phyloP scores from a whole-genome alignment of 179 eudicot species.

The Patellifolia procumbens region DNA sequence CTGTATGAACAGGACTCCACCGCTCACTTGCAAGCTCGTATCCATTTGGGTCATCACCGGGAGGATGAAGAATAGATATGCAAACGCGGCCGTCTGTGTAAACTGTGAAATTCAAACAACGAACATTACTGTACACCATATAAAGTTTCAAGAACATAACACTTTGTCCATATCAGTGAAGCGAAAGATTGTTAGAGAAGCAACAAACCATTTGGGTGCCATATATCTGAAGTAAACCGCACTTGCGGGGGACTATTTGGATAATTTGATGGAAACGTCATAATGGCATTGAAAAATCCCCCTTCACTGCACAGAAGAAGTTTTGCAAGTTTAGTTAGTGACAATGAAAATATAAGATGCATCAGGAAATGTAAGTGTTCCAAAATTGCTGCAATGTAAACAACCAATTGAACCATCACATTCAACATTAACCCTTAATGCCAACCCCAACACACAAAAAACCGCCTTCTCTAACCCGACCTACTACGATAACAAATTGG shows the following conservation, averaged over 20 bases:
- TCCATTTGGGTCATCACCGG: constrained; percentile 95
- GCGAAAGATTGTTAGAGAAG: background rate
- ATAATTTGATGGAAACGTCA: constrained; percentile 82
- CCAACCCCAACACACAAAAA: background rate
- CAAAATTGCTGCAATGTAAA: background rate
- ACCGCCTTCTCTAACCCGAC: background rate
- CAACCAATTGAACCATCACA: constrained; percentile 8
- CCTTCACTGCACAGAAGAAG: constrained; percentile 72
- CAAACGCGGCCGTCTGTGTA: constrained; percentile 77
- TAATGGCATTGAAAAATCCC: constrained; percentile 89
- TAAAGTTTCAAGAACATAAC: background rate
- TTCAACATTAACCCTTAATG: background rate
- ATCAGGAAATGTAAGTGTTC: background rate
- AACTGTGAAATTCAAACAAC: constrained; percentile 41
- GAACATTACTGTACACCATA: background rate
- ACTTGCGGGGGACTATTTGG: constrained; percentile 94
- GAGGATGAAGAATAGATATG: constrained; percentile 94
- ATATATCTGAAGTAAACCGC: constrained; percentile 84
- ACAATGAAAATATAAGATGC: background rate
- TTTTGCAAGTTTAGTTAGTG: background rate
- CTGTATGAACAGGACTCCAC: constrained; percentile 96
- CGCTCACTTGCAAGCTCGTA: constrained; percentile 98
- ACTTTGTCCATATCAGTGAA: background rate
- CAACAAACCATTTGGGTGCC: constrained; percentile 94
- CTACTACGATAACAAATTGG: background rate